phyloP scores from a whole-genome alignment of 2,329 filamentous ascomycete species.

The Aspergillus amoenus region DNA sequence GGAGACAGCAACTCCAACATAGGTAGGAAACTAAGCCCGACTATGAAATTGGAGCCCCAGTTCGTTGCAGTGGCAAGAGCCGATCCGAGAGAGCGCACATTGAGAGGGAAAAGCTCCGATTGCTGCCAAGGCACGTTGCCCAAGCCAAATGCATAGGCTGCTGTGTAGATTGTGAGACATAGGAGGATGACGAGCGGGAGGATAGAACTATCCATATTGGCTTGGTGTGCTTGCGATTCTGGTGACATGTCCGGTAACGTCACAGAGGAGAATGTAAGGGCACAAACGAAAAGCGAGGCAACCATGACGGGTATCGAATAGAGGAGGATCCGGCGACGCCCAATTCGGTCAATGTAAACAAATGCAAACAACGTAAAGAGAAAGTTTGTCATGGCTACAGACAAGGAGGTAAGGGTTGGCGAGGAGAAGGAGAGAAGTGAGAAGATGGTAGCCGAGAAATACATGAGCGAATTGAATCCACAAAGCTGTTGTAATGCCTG shows the following conservation, averaged over 20 bases:
- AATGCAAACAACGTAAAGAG: conserved; percentile 74
- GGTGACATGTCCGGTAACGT: conserved; percentile 39
- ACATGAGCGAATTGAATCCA: conserved; percentile 91
- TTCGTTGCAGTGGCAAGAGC: conserved; percentile 70
- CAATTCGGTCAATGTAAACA: conserved; percentile 73
- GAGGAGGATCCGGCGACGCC: conserved; percentile 75
- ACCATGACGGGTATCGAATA: conserved; percentile 84
- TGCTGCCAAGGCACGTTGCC: conserved; percentile 97
- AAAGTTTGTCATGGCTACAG: conserved; percentile 81
- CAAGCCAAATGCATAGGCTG: conserved; percentile 80
- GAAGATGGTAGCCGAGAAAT: conserved; percentile 83
- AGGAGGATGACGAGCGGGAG: conserved; percentile 61
- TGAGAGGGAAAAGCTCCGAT: conserved; percentile 78
- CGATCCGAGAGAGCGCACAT: conserved; percentile 63
- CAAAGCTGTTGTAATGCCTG: conserved; percentile 87
- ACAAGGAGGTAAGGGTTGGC: conserved; percentile 76
- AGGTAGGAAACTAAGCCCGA: conserved; percentile 84
- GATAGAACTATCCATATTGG: conserved; percentile 25
- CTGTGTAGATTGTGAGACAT: conserved; percentile 80
- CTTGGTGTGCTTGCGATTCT: conserved; percentile 13
- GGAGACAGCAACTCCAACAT: conserved; percentile 77
- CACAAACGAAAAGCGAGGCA: conserved; percentile 67
- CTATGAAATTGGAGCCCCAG: conserved; percentile 82
- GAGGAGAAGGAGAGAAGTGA: conserved; percentile 72
- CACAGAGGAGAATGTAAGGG: conserved; percentile 69